Base-by-base conservation (phyloP, 441 rosid genomes). In the Macaranga tanarius region DNA sequence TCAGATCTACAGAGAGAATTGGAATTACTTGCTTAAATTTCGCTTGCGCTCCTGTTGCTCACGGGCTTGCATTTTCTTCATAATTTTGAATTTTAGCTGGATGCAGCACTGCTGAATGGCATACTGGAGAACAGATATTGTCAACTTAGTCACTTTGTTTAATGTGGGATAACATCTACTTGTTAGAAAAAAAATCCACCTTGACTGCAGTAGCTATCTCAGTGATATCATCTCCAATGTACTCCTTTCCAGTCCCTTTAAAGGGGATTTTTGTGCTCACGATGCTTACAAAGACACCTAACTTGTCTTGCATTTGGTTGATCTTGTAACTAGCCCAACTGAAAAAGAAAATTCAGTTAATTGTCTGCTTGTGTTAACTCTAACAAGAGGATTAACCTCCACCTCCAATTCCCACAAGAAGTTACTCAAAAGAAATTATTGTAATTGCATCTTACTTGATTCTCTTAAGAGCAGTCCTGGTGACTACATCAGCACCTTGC, bases 401-500 rank as follows among this genome's bases (percentile, higher is more conserved):
- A 59, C 58, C 44, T 42, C 62, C 25, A 31, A 19, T 22, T 16
- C 75, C 50, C 28, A 62, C 31, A 56, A 42, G 9, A 1, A 0
- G 11, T 67, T 16, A 20, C 7, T 31, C 25, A 70, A 68, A 65
- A 63, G 47, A 20, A 73, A 78, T 25, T 7, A 54, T 51, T 4
- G 22, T 63, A 22, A 31, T 48, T 48, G n/a, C 45, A 65, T 70
- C 88, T 84, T 84, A 95, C 99, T 83, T 89, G 85, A 95, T 95
- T 90, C 99, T 90, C 85, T 91, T 95, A 38, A 87, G 81, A 62
- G 96, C 94, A 64, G 97, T 92, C 79, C 98, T 85, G 60, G 99
- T 95, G 68, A 91, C 99, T 79, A 95, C 99, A 79, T 95, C 99
- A 76, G 89, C 99, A 66, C 99, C 99, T 90, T 95, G 99, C 85